A percentile compares a stretch with the other conserved stretches of the same genome.
phyloP scores from a whole-genome alignment of 345 rosid species.

The Toxicodendron radicans region DNA sequence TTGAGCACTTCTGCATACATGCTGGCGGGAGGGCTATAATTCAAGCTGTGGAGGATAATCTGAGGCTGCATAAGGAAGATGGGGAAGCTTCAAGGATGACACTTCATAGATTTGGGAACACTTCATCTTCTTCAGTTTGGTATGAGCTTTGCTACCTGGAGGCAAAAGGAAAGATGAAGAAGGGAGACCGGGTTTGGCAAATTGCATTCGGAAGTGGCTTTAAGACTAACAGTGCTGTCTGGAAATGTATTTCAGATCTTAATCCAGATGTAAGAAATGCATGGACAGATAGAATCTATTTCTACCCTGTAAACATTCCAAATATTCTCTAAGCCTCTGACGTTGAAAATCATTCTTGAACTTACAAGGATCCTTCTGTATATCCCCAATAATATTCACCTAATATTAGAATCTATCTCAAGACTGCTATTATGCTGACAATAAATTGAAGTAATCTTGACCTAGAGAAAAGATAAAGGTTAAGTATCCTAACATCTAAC shows the following conservation, averaged over 20 bases:
- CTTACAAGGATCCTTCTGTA: not conserved
- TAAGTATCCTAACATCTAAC: not conserved
- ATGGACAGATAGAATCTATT: constrained; percentile 58
- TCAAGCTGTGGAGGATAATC: constrained; percentile 51
- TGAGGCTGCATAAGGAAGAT: constrained; percentile 55
- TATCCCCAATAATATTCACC: not conserved
- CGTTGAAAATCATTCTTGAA: not conserved
- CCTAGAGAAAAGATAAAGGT: not conserved
- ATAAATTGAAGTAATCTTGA: not conserved
- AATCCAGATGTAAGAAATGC: constrained; percentile 43
- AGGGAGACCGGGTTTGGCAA: constrained; percentile 55
- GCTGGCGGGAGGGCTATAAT: constrained; percentile 61
- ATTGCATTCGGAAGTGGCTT: constrained; percentile 78
- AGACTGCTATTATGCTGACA: not conserved
- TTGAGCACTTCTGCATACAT: constrained; percentile 65
- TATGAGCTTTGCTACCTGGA: constrained; percentile 67
- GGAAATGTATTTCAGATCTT: constrained; percentile 50
- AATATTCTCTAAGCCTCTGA: constrained; percentile 4
- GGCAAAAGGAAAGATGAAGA: constrained; percentile 55
- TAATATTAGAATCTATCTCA: not conserved
- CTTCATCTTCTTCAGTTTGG: constrained; percentile 73
- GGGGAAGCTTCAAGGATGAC: constrained; percentile 69
- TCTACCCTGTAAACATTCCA: constrained; percentile 40
- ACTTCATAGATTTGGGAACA: constrained; percentile 58
- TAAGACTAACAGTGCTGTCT: constrained; percentile 61